Percentiles rank a stretch among this genome's conserved stretches.
Evolutionary conservation across 345 rosid species (phyloP).

Genomic region (Eutrema japonicum): DNA sequence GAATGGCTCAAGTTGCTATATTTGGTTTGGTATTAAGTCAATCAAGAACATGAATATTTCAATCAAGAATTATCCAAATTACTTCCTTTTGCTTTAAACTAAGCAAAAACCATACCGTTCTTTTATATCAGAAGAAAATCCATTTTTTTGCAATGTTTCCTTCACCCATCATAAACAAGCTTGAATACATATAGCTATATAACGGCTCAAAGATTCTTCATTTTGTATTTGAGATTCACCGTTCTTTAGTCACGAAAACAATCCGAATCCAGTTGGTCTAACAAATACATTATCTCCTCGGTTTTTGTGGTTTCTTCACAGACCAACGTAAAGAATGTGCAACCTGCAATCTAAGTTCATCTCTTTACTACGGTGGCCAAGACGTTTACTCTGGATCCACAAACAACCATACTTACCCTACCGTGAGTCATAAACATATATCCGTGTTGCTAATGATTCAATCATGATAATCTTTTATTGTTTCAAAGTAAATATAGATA

Average conservation of each 20-base stretch:
- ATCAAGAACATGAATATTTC: slow-evolving; percentile 14
- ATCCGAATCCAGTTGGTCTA: not conserved
- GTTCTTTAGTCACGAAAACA: not conserved
- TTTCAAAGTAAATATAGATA: not conserved
- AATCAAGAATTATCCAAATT: not conserved
- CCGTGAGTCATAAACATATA: slow-evolving; percentile 52
- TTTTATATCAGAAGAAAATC: not conserved
- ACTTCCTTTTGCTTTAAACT: not conserved
- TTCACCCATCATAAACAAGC: slow-evolving; percentile 10
- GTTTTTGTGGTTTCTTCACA: slow-evolving; percentile 36
- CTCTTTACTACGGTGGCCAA: slow-evolving; percentile 89
- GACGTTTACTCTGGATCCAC: slow-evolving; percentile 60
- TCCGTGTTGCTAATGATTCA: not conserved
- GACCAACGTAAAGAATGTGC: slow-evolving; percentile 46
- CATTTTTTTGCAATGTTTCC: not conserved
- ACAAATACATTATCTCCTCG: not conserved
- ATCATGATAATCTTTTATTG: not conserved
- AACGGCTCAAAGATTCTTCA: not conserved
- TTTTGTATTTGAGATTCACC: not conserved
- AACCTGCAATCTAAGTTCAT: slow-evolving; percentile 79
- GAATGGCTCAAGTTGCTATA: slow-evolving; percentile 13
- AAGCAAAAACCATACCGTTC: slow-evolving; percentile 5
- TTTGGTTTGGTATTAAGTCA: slow-evolving; percentile 11
- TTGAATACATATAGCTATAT: not conserved
- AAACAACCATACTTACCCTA: slow-evolving; percentile 49